phyloP scores from a whole-genome alignment of 345 rosid genomes.

The Atalantia buxifolia region DNA sequence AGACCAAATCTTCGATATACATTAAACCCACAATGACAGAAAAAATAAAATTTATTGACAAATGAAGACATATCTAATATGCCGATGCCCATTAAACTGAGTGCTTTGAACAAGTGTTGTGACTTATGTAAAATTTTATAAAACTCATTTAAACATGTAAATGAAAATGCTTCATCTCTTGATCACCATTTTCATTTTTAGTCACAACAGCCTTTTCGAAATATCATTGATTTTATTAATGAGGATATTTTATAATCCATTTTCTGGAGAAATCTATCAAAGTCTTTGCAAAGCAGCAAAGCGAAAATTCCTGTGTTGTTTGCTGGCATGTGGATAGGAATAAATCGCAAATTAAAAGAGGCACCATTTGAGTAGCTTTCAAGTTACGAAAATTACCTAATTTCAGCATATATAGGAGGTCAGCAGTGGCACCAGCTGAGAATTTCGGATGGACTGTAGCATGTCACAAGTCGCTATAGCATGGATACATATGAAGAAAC shows the following conservation, averaged over 20 bases:
- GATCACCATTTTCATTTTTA: slow-evolving; percentile 40
- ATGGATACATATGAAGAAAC: not conserved
- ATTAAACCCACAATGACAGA: slow-evolving; percentile 18
- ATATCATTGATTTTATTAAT: slow-evolving; percentile 59
- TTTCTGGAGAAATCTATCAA: slow-evolving; percentile 55
- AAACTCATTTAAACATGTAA: slow-evolving; percentile 13
- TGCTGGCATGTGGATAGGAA: slow-evolving; percentile 64
- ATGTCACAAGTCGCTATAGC: not conserved
- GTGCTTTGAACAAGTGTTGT: slow-evolving; percentile 15
- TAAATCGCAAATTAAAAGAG: slow-evolving; percentile 30
- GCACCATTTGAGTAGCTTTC: slow-evolving; percentile 28
- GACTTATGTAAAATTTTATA: slow-evolving; percentile 9
- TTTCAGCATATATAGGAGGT: not conserved
- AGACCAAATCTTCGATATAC: slow-evolving; percentile 32
- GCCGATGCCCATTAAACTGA: slow-evolving; percentile 31
- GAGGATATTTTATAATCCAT: slow-evolving; percentile 45
- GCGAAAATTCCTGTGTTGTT: slow-evolving; percentile 51
- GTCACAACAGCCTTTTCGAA: slow-evolving; percentile 31
- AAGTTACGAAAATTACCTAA: slow-evolving; percentile 15
- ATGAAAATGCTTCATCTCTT: slow-evolving; percentile 34
- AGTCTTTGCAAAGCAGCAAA: slow-evolving; percentile 36
- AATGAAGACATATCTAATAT: slow-evolving; percentile 42
- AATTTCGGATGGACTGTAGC: slow-evolving; percentile 11
- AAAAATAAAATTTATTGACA: slow-evolving; percentile 6
- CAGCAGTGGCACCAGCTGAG: not conserved